These are phyloP conservation scores for Fusarium sp. DNA, from an alignment of 2,329 filamentous ascomycete species.

Conservation along the genomic window DNA sequence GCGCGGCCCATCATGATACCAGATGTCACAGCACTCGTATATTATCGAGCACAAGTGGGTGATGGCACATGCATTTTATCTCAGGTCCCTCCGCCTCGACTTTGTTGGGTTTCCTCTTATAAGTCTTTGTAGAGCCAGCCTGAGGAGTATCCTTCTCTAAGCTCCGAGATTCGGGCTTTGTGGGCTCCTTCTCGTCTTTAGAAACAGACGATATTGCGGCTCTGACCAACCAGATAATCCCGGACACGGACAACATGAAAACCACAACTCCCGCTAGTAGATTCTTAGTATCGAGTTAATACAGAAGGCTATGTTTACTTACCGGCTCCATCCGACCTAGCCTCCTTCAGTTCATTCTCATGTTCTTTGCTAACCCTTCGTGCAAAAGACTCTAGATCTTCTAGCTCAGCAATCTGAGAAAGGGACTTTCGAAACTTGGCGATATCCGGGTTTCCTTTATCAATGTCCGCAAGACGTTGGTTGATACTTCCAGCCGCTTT, in stretches of 20 bases:
- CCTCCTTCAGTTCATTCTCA: neutral
- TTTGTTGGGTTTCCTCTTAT: neutral
- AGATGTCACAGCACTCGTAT: neutral
- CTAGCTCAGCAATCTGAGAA: no score
- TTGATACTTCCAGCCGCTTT: neutral
- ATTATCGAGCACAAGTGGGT: neutral
- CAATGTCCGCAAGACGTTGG: neutral
- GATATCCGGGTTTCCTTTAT: neutral
- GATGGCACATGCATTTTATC: neutral
- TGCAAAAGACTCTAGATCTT: neutral
- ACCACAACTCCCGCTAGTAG: neutral
- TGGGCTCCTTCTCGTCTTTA: neutral
- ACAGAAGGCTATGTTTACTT: neutral
- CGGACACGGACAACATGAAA: rapidly evolving
- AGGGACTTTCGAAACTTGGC: neutral
- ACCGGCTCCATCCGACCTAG: neutral
- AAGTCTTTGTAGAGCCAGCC: neutral
- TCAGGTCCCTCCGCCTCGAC: neutral
- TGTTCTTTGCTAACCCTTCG: neutral
- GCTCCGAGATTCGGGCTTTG: neutral
- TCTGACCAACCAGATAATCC: neutral
- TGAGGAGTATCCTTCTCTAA: neutral
- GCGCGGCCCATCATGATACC: neutral
- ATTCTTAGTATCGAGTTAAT: neutral
- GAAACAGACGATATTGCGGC: rapidly evolving